These are phyloP conservation scores for Jamesozyma lodderae DNA, from an alignment of 805 yeast species.

Conservation along the genomic window DNA sequence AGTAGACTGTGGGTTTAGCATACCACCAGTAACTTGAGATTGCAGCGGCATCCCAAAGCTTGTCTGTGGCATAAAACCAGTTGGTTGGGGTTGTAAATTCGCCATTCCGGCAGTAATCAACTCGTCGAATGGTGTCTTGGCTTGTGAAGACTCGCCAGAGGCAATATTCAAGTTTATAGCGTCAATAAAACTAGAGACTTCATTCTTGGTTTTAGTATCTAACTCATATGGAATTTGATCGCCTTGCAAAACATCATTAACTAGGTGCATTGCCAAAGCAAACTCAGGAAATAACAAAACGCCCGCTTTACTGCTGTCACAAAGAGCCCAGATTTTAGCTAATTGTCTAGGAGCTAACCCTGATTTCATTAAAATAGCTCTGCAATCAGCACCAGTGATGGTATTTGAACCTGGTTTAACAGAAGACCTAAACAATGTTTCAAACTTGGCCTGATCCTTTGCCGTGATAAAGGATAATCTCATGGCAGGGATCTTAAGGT, in stretches of 20 bases:
- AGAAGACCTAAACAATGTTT: constrained; percentile 70
- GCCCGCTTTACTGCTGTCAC: constrained; percentile 86
- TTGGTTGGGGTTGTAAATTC: constrained; percentile 32
- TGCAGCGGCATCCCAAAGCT: constrained; percentile 28
- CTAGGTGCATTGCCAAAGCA: constrained; percentile 82
- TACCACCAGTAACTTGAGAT: constrained; percentile 18
- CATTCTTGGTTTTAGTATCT: constrained; percentile 67
- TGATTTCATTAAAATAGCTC: constrained; percentile 71
- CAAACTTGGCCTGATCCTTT: constrained; percentile 79
- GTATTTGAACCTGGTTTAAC: constrained; percentile 46
- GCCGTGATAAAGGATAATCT: constrained; percentile 79
- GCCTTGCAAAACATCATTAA: constrained; percentile 69
- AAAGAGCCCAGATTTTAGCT: constrained; percentile 81
- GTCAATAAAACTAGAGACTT: constrained; percentile 83
- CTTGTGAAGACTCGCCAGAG: constrained; percentile 31
- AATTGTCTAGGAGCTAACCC: constrained; percentile 65
- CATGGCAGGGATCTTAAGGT: constrained; percentile 59
- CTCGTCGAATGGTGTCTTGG: constrained; percentile 36
- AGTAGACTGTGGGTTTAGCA: constrained; percentile 13
- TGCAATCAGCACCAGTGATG: constrained; percentile 63
- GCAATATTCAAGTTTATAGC: constrained; percentile 74
- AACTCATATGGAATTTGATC: constrained; percentile 64
- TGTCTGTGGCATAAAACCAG: constrained; percentile 32
- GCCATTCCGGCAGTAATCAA: constrained; percentile 19
- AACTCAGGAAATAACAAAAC: constrained; percentile 85